Conservation (phyloP, 495 filamentous ascomycete genomes). For the Cairneyella variabilis region DNA sequence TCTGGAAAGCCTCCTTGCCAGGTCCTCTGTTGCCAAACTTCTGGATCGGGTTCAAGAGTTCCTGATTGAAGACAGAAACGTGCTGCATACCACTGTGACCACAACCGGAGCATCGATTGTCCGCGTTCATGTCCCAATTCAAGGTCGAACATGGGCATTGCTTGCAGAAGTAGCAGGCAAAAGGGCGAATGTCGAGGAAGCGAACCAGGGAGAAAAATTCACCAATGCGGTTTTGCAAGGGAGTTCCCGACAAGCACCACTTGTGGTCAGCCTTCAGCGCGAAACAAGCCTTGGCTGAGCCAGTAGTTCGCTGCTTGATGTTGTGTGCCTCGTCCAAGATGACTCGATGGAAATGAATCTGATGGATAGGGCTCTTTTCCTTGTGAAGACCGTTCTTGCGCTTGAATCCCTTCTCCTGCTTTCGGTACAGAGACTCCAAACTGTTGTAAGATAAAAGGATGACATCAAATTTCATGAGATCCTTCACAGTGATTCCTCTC, state of each 20-base stretch:
- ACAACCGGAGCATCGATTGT: conserved; percentile 66
- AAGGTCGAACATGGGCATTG: conserved; percentile 72
- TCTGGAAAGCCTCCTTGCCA: conserved; percentile 66
- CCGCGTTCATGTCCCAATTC: conserved; percentile 74
- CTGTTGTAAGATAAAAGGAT: conserved; percentile 97
- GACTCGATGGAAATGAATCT: conserved; percentile 81
- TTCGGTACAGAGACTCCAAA: conserved; percentile 85
- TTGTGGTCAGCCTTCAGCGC: conserved; percentile 81
- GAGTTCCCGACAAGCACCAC: conserved; percentile 94
- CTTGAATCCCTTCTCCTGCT: conserved; percentile 86
- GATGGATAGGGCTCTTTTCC: conserved; percentile 83
- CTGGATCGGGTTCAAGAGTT: conserved; percentile 80
- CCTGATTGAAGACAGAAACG: conserved; percentile 93
- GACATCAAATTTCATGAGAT: conserved; percentile 79
- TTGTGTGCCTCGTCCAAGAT: conserved; percentile 96
- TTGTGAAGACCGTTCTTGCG: conserved; percentile 71
- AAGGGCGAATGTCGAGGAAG: conserved; percentile 82
- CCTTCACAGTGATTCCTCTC: conserved; percentile 67
- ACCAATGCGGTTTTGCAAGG: conserved; percentile 92
- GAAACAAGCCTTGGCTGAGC: conserved; percentile 91
- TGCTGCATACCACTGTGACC: conserved; percentile 70
- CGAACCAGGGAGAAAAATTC: conserved; percentile 94
- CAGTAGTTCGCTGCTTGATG: conserved; percentile 86
- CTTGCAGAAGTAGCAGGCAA: conserved; percentile 91
- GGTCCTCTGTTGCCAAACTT: conserved; percentile 44